These are phyloP conservation scores for Naegleria gruberi DNA, from an alignment of 208 protist genomes.

Conservation along the genomic window DNA sequence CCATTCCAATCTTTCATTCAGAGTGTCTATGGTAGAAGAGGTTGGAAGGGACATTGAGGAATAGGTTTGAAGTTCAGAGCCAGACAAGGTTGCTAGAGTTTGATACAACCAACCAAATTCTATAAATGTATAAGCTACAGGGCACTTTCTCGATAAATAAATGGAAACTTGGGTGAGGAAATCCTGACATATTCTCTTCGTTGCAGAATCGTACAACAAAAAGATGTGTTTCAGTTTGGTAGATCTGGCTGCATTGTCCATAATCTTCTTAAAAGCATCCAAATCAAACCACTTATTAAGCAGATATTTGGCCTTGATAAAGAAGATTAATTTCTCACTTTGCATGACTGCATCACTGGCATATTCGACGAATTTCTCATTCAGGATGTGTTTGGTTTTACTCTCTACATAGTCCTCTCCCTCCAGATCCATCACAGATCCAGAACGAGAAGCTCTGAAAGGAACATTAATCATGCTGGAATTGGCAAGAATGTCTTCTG, in stretches of 20 bases:
- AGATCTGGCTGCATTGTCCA: background rate
- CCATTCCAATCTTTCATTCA: background rate
- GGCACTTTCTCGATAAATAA: background rate
- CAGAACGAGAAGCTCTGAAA: background rate
- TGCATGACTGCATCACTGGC: background rate
- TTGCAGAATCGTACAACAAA: background rate
- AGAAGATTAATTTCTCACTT: background rate
- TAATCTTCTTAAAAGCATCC: background rate
- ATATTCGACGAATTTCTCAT: background rate
- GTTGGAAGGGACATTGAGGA: background rate
- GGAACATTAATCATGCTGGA: background rate
- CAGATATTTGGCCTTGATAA: background rate
- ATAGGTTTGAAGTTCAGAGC: background rate
- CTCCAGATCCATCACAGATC: background rate
- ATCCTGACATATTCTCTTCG: background rate
- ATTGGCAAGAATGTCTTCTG: background rate
- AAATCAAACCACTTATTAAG: background rate
- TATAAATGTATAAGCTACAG: background rate
- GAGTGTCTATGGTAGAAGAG: background rate
- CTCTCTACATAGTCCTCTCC: background rate
- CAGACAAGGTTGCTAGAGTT: background rate
- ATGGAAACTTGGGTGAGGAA: background rate
- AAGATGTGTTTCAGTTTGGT: background rate
- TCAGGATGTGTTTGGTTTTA: background rate
- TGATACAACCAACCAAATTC: slow-evolving; percentile 1